A percentile compares a stretch with the other conserved stretches of the same genome.
These are phyloP conservation scores for Mycena venus DNA, from an alignment of 768 basidiomycete species.

Conservation along the genomic window DNA sequence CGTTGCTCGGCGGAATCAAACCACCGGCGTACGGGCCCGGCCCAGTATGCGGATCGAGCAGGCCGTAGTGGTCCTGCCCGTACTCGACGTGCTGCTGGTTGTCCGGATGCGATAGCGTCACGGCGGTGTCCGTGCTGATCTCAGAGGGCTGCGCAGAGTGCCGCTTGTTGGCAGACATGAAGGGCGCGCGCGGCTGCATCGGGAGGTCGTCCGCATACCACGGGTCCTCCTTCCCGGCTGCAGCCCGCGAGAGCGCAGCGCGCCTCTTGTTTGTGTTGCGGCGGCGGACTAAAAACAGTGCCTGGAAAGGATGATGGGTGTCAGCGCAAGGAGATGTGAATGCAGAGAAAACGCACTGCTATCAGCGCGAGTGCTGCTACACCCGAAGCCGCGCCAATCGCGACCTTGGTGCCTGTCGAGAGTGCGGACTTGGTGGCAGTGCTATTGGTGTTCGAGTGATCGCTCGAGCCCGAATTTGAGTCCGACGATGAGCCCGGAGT, in stretches of 20 bases:
- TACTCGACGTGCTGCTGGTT: constrained; percentile 29
- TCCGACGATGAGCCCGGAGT: not conserved
- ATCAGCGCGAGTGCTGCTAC: constrained; percentile 9
- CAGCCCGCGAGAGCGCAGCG: not conserved
- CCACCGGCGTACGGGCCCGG: not conserved
- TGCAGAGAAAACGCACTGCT: constrained; percentile 4
- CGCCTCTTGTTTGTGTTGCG: constrained; percentile 13
- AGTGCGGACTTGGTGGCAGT: not conserved
- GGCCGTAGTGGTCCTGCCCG: not conserved
- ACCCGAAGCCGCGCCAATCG: constrained; percentile 22
- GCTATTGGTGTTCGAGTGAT: not conserved
- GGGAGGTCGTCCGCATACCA: constrained; percentile 19
- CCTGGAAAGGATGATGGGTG: not conserved
- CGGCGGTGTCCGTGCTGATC: constrained; percentile 22
- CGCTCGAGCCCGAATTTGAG: not conserved
- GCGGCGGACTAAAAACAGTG: constrained; percentile 16
- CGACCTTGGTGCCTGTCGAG: constrained; percentile 25
- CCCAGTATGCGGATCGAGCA: not conserved
- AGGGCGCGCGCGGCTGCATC: constrained; percentile 23
- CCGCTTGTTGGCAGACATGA: constrained; percentile 20
- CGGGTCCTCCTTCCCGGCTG: constrained; percentile 16
- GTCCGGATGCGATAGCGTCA: constrained; percentile 20
- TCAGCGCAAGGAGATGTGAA: not conserved
- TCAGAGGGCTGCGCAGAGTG: constrained; percentile 6
- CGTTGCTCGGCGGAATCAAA: too few species aligned